Evolutionary conservation across 2,329 filamentous ascomycete genomes (phyloP).

Genomic region (Ophiostoma fasciatum): DNA sequence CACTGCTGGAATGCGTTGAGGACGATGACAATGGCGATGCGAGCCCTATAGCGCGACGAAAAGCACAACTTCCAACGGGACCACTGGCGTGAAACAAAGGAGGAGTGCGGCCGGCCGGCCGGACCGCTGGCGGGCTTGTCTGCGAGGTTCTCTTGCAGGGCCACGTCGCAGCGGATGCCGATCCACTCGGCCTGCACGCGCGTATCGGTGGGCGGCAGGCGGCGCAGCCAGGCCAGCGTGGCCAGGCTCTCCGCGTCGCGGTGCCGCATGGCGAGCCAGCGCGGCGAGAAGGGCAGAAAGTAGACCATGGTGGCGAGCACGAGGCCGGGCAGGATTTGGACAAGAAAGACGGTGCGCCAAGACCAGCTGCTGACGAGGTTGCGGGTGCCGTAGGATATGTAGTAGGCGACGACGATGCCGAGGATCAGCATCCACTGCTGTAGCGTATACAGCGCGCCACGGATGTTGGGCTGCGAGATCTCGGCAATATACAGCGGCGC

Average conservation of each 20-base stretch:
- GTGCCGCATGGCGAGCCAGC: conserved; percentile 25
- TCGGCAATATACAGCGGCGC: conserved; percentile 9
- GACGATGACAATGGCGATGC: no score
- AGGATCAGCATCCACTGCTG: conserved; percentile 16
- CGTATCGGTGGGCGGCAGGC: conserved; percentile 17
- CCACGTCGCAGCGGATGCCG: no score
- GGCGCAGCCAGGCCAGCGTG: conserved; percentile 17
- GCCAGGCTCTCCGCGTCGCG: conserved; percentile 13
- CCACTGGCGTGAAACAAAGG: no score
- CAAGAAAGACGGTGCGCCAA: no score
- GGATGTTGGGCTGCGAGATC: conserved; percentile 7
- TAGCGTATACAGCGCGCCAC: conserved; percentile 4
- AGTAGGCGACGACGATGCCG: conserved; percentile 24
- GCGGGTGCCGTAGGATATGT: conserved; percentile 24
- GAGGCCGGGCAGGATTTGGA: no score
- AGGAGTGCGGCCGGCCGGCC: no score
- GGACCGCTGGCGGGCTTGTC: no score
- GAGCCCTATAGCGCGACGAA: no score
- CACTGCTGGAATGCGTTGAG: conserved; percentile 42
- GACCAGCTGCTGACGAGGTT: not conserved
- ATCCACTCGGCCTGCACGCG: conserved; percentile 27
- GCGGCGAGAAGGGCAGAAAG: conserved; percentile 37
- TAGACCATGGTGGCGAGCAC: no score
- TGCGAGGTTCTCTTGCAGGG: no score
- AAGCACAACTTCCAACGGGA: no score